Conservation (phyloP, 345 rosid species). For the Aquilaria malaccensis region DNA sequence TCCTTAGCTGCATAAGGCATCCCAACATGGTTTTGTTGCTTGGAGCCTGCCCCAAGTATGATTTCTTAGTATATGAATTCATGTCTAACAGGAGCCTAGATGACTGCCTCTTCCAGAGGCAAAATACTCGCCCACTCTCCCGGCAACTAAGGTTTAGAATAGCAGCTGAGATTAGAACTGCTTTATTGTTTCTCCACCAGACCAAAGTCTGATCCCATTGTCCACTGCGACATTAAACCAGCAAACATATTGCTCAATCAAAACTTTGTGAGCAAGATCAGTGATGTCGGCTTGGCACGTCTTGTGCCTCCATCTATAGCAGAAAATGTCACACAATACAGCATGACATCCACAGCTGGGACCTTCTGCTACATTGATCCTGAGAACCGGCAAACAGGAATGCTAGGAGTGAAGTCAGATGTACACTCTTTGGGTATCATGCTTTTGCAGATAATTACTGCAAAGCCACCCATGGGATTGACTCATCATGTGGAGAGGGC, state of each 20-base stretch:
- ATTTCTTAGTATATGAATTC: constrained; percentile 83
- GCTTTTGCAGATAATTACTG: constrained; percentile 67
- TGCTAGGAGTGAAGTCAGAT: constrained; percentile 82
- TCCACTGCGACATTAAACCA: constrained; percentile 83
- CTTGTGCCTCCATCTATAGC: constrained; percentile 80
- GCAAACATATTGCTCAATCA: constrained; percentile 78
- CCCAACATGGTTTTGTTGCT: constrained; percentile 91
- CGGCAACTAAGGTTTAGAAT: constrained; percentile 79
- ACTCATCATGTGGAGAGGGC: constrained; percentile 62
- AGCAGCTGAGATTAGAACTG: constrained; percentile 81
- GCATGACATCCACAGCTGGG: constrained; percentile 85
- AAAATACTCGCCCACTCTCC: constrained; percentile 49
- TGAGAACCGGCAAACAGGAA: constrained; percentile 89
- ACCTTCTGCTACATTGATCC: constrained; percentile 93
- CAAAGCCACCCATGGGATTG: constrained; percentile 71
- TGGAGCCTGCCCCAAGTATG: constrained; percentile 90
- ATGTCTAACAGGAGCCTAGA: constrained; percentile 91
- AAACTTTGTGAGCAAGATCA: constrained; percentile 84
- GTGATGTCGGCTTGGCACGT: constrained; percentile 87
- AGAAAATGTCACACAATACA: constrained; percentile 71
- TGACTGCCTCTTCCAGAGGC: constrained; percentile 50
- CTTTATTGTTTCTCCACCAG: constrained; percentile 75
- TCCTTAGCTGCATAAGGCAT: constrained; percentile 79
- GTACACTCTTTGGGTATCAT: constrained; percentile 75
- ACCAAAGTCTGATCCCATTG: constrained; percentile 88